A percentile compares a stretch with the other conserved stretches of the same genome.
phyloP scores from a whole-genome alignment of 805 yeast species.

The Saccharomycopsis microspora region DNA sequence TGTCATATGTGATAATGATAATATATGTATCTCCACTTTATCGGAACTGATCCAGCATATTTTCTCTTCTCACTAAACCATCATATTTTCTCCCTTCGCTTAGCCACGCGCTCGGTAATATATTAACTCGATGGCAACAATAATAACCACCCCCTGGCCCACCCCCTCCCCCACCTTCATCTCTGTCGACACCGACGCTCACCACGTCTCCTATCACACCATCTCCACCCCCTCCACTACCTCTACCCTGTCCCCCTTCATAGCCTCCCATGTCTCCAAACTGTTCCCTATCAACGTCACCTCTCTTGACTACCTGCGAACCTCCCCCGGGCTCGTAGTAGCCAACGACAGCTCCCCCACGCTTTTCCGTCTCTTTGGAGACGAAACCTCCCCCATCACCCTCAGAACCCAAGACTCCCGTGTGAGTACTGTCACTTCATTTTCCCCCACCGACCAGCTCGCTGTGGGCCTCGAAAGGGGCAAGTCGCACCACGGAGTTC shows the following conservation, averaged over 20 bases:
- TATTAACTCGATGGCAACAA: slow-evolving; percentile 4
- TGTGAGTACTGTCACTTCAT: slow-evolving; percentile 1
- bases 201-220: slow-evolving; percentile 6
- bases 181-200: slow-evolving; percentile 7
- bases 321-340: slow-evolving; percentile 6
- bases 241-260: neutral
- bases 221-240: neutral
- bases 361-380: slow-evolving; percentile 4
- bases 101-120: no score
- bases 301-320: slow-evolving; percentile 8
- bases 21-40: no score
- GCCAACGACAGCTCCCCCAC: slow-evolving; percentile 6
- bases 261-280: neutral
- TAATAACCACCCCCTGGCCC: slow-evolving; percentile 3
- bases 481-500: slow-evolving; percentile 10
- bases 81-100: no score
- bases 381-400: neutral
- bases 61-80: no score
- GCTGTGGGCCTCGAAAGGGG: slow-evolving; percentile 12
- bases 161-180: slow-evolving; percentile 1
- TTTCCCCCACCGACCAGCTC: neutral
- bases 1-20: no score
- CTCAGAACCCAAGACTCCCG: slow-evolving; percentile 1
- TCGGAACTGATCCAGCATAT: no score
- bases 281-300: slow-evolving; percentile 5